Conservation (phyloP, 495 filamentous ascomycete genomes). For the Collariella sp. region DNA sequence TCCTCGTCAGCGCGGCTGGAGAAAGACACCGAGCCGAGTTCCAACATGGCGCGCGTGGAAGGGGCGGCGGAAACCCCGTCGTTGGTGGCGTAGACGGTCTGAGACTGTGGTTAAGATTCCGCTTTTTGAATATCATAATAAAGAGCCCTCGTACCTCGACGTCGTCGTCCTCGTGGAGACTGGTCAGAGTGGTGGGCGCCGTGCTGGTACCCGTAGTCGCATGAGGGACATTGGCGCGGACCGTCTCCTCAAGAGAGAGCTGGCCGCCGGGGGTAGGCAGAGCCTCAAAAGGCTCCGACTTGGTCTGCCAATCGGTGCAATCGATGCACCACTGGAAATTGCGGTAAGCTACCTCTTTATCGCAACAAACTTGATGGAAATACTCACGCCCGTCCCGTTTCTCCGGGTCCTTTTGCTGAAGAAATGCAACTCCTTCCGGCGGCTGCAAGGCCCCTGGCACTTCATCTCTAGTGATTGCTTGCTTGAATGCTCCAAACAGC, state of each 20-base stretch:
- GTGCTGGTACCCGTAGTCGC: neutral
- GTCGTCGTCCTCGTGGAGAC: neutral
- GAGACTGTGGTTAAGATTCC: neutral
- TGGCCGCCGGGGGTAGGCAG: slow-evolving; percentile 9
- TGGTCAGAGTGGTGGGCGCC: neutral
- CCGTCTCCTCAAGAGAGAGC: slow-evolving; percentile 4
- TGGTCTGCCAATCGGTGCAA: slow-evolving; percentile 41
- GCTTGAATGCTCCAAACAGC: slow-evolving; percentile 20
- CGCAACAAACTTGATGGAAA: neutral
- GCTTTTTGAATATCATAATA: too few relatives aligned
- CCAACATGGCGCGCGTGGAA: neutral
- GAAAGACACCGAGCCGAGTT: too few relatives aligned
- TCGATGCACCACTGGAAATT: slow-evolving; percentile 44
- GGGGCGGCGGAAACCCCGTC: too few relatives aligned
- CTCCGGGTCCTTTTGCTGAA: slow-evolving; percentile 54
- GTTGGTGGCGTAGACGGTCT: neutral
- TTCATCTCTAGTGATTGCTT: slow-evolving; percentile 14
- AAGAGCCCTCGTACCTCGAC: neutral
- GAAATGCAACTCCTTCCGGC: slow-evolving; percentile 36
- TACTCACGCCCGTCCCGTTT: slow-evolving; percentile 41
- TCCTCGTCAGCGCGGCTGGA: neutral
- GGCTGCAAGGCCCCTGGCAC: slow-evolving; percentile 42
- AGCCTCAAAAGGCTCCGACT: slow-evolving; percentile 11
- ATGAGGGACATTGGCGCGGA: neutral
- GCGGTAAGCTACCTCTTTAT: neutral